These are phyloP conservation scores for Chlorella sp. DNA, from an alignment of 139 green algal species.

Conservation along the genomic window DNA sequence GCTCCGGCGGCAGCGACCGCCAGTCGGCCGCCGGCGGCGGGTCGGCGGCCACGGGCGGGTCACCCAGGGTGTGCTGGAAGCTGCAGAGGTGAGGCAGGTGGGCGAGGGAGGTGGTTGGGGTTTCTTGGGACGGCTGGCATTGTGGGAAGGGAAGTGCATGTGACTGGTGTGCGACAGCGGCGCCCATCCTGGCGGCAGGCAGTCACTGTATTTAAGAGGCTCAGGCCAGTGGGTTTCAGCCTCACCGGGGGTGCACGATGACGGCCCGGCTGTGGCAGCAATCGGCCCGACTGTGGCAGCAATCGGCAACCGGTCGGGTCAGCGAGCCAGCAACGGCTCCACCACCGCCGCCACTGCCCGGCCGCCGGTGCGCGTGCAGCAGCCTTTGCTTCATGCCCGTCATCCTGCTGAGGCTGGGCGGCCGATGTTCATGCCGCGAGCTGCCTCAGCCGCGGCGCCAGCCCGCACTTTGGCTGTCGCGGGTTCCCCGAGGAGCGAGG, in stretches of 20 bases:
- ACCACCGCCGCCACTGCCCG: not conserved
- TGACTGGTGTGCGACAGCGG: too few relatives aligned
- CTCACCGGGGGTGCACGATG: conserved; percentile 35
- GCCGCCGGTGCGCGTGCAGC: not conserved
- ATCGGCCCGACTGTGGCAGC: not conserved
- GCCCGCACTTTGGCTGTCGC: too few relatives aligned
- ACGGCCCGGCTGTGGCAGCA: not conserved
- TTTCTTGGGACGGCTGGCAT: too few relatives aligned
- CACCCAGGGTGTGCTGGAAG: conserved; percentile 26
- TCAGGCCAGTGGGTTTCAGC: too few relatives aligned
- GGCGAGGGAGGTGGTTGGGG: too few relatives aligned
- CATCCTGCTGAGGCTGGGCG: not conserved
- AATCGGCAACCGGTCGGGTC: too few relatives aligned
- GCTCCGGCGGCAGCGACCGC: not conserved
- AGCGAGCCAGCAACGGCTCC: not conserved
- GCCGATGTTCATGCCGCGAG: too few relatives aligned
- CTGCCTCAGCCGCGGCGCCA: too few relatives aligned
- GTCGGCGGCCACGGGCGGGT: conserved; percentile 1
- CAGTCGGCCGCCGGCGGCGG: not conserved
- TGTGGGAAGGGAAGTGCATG: too few relatives aligned
- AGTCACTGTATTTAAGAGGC: too few relatives aligned
- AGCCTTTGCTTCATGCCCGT: not conserved
- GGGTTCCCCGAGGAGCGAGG: too few relatives aligned
- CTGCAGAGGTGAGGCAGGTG: not conserved
- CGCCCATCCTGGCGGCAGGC: too few relatives aligned